Base-by-base conservation (phyloP, 345 rosid genomes). In the Acer negundo region DNA sequence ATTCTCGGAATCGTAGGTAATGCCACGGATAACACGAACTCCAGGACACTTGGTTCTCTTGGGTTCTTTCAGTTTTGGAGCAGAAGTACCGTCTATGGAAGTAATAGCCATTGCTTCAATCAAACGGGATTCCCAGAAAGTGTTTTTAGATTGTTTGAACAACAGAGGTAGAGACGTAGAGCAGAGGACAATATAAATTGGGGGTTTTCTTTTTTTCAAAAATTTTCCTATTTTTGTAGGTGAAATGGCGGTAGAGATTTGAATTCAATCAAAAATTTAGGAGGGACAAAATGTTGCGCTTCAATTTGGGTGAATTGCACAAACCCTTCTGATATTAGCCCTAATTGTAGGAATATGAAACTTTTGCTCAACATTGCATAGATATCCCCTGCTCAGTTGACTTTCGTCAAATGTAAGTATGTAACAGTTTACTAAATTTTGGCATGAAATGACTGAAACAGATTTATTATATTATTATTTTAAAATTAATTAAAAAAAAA, bases 1-100 rank as follows among this genome's bases (percentile, higher is more conserved):
- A 17, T 85, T 85, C 22, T 82, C 79, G 13, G 94, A 83, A 81
- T 92, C 91, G 24, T 87, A 89, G 53, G 88, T 85, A 69, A 89
- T 81, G 56, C 89, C 82, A 3, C 85, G 83, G 4, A 84, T 40
- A 44, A 91, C 83, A 2, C 91, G 88, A 78, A 91, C 82, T 28
- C 88, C 90, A 28, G 89, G 88, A 74, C 74, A 71, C 10, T 80
- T 87, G 23, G 85, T 55, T 71, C 80, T 81, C 61, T 81, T 72
- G 16, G 26, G 10, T 75, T 67, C 70, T 72, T 72, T 73, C 80
- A 68, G 62, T 6, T 17, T 68, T 26, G 56, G n/a, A 17, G 62
- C 77, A 59, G 20, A 10, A 19, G 42, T 23, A 62, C 26, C 13
- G n/a, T 0, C 65, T 7, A 22, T 17, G 66, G 55, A 70, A 47